Conservation (phyloP, 331 rosid genomes). For the Acacia pycnantha region DNA sequence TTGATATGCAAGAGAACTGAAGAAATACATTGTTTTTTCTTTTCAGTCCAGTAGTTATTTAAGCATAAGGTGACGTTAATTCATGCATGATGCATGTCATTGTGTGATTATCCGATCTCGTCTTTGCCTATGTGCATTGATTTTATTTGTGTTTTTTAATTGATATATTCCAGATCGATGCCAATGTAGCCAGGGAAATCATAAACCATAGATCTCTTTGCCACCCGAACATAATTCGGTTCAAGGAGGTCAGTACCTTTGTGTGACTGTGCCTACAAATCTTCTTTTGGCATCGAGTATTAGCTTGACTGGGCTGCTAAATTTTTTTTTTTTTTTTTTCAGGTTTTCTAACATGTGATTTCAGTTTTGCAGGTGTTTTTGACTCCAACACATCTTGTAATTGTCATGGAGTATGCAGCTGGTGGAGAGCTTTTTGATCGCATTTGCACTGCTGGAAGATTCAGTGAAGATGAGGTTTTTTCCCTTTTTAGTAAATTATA, state of each 20-base stretch:
- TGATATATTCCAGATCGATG: conserved; percentile 47
- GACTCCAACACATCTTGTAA: conserved; percentile 75
- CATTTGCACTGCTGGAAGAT: conserved; percentile 52
- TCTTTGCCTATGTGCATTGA: not conserved
- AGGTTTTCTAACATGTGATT: conserved; percentile 26
- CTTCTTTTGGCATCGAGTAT: not conserved
- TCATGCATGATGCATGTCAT: not conserved
- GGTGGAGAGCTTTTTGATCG: conserved; percentile 74
- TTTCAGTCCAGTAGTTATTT: not conserved
- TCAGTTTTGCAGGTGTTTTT: conserved; percentile 58
- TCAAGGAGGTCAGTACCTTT: conserved; percentile 52
- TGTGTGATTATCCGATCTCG: not conserved
- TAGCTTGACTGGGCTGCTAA: not conserved
- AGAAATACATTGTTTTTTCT: not conserved
- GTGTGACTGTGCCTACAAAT: not conserved
- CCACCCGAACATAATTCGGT: conserved; percentile 65
- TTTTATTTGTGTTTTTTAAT: not conserved
- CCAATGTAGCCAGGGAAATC: conserved; percentile 65
- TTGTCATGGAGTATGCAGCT: conserved; percentile 78
- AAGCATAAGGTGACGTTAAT: not conserved
- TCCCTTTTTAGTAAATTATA: not conserved
- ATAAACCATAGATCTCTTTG: conserved; percentile 70
- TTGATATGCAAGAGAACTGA: not conserved
- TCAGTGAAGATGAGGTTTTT: conserved; percentile 66
- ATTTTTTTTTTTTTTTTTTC: not conserved